Base-by-base conservation (phyloP, 2,329 filamentous ascomycete species). In the Gliomastix tumulicola region DNA sequence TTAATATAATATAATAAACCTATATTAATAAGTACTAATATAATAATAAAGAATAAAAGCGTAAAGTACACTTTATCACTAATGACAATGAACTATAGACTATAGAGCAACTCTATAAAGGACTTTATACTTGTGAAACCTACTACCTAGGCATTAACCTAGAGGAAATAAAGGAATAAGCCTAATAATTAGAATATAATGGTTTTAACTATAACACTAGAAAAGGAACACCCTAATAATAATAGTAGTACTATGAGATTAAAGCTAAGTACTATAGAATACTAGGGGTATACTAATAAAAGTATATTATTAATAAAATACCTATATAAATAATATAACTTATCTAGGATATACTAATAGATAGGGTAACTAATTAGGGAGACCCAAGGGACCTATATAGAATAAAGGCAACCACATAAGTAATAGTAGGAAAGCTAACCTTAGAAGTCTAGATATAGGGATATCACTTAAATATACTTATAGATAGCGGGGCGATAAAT, bases 231-330 rank as follows among this genome's bases (percentile, higher is more conserved):
- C 9, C 22, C n/a, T 15, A 34, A 23, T 25, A 38, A 30, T 16
- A 22, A 30, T 38, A 38, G 4, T 34, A 34, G 25, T 23, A 32
- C 19, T 31, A 37, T 37, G 31, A 6, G 22, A 25, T 9, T 25
- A 25, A 25, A 25, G 22, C 22, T 25, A 25, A 9, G n/a, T 25
- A 25, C 9, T 25, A 25, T 25, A 9, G n/a, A 25, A 25, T 25
- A 25, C n/a, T 25, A 25, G n/a, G 22, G 22, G 22, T 9, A 25
- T 25, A 25, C n/a, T 3, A 25, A 32, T 21, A 33, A 33, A 32
- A 32, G 31, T 37, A 13, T 15, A 28, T 34, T 35, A 38, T 38
- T 16, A 17, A 30, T 38, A 38, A 5, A 34, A 34, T 34, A 34
- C 20, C 20, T 7, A 34, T 34, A 38, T 30, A 20, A n/a, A 30